Base-by-base conservation (phyloP, 2,329 filamentous ascomycete genomes). In the Corynespora cassiicola region DNA sequence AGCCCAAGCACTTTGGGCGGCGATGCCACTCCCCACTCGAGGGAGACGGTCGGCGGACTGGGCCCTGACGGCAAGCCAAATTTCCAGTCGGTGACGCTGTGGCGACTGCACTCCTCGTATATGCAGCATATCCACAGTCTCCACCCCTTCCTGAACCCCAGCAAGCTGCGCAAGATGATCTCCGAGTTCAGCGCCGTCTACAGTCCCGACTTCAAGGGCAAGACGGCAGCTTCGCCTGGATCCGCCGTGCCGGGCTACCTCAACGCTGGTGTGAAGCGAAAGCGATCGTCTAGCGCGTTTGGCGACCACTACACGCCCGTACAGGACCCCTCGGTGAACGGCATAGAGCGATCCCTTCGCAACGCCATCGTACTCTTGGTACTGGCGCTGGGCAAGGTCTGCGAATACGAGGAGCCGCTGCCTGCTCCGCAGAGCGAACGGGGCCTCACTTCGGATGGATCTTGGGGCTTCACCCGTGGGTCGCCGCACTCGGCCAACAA, bases 321-420 rank as follows among this genome's bases (percentile, higher is more conserved):
- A 3, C 30, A 36, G 14, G 39, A 42, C 10, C 11, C 34, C 8
- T 21, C 33, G 10, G 50, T 44, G 27, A 52, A 49, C 5, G 50
- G 49, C 22, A 55, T 59, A 36, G 54, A 65, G 36, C 50, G 54
- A 46, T 69, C 44, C 45, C 46, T 74, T 63, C 45, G 63, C 56
- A 95, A 88, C 52, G 90, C 90, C 0, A 77, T 97, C 24, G 81
- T 96, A 1, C 77, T 96, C 2, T 76, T 92, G 4, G 82, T 96
- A 1, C 76, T 97, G 36, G 92, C 92, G 0, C 73, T 99, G 5
- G 94, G 94, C 12, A 90, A 90, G 58, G 87, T 97, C 9, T 92
- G 88, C 55, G 67, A 76, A 42, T 70, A 77, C 42, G 71, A 72
- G 28, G 61, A 71, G 4, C 71, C 73, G 12, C 56, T 85, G 8